phyloP scores from a whole-genome alignment of 2,329 filamentous ascomycete species.

The Zasmidium cellare region DNA sequence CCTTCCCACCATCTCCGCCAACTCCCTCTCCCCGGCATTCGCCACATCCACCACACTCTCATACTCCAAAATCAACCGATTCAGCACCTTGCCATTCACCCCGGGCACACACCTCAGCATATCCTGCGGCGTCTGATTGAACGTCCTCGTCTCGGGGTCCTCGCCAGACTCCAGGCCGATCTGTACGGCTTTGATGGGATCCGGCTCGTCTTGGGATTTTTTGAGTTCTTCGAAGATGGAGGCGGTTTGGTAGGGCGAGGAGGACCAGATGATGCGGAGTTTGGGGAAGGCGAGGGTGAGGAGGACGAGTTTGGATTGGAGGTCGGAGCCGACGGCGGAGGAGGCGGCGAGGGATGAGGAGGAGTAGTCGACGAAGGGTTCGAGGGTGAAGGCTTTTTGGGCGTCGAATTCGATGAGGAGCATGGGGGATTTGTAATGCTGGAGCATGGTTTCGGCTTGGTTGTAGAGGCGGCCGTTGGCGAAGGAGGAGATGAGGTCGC shows the following conservation, averaged over 20 bases:
- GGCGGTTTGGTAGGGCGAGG: slow-evolving; percentile 89
- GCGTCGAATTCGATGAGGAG: slow-evolving; percentile 97
- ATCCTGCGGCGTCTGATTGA: slow-evolving; percentile 84
- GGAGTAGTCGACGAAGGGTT: slow-evolving; percentile 54
- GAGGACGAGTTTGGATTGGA: slow-evolving; percentile 89
- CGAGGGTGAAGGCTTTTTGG: slow-evolving; percentile 94
- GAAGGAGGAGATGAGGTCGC: slow-evolving; percentile 88
- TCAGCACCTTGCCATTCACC: slow-evolving; percentile 75
- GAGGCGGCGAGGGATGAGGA: slow-evolving; percentile 62
- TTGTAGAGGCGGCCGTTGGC: slow-evolving; percentile 87
- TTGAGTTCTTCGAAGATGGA: slow-evolving; percentile 96
- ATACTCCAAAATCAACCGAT: slow-evolving; percentile 68
- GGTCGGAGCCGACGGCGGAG: slow-evolving; percentile 64
- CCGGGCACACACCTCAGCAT: slow-evolving; percentile 86
- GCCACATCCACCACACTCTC: slow-evolving; percentile 79
- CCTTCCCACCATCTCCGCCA: slow-evolving; percentile 73
- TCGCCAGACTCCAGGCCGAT: slow-evolving; percentile 70
- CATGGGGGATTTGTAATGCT: slow-evolving; percentile 86
- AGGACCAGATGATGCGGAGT: slow-evolving; percentile 90
- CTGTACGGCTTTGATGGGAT: slow-evolving; percentile 82
- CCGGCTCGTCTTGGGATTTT: slow-evolving; percentile 83
- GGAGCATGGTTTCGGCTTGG: slow-evolving; percentile 91
- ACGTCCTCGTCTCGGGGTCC: slow-evolving; percentile 60
- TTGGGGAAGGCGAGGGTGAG: slow-evolving; percentile 89
- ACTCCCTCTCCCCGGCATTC: slow-evolving; percentile 75